Conservation (phyloP, 2,329 filamentous ascomycete species). For the Mycogone perniciosa region DNA sequence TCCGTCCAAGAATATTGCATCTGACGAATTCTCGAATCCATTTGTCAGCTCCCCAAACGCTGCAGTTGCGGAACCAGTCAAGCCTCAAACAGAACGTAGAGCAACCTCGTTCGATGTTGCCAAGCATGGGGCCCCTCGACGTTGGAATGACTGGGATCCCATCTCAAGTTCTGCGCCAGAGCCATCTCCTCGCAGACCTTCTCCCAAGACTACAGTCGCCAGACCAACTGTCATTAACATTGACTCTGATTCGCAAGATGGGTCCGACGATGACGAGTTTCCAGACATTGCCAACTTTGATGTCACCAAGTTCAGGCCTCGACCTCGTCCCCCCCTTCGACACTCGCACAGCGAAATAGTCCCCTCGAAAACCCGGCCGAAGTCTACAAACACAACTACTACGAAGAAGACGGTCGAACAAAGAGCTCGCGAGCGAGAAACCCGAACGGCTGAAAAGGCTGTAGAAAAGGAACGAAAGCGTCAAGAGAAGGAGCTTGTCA, state of each 20-base stretch:
- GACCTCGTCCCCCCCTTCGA: conserved; percentile 19
- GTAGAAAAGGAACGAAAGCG: conserved; percentile 51
- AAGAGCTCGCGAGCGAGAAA: conserved; percentile 33
- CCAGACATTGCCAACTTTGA: conserved; percentile 41
- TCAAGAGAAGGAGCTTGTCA: conserved; percentile 51
- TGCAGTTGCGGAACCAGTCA: neutral
- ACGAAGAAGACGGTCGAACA: conserved; percentile 31
- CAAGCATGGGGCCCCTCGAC: neutral
- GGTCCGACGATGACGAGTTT: conserved; percentile 39
- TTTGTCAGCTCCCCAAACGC: conserved; percentile 28
- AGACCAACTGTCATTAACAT: conserved; percentile 28
- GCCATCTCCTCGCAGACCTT: conserved; percentile 14
- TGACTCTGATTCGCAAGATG: conserved; percentile 24
- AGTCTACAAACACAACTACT: conserved; percentile 13
- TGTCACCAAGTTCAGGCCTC: conserved; percentile 22
- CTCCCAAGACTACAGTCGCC: conserved; percentile 13
- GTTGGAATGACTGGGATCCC: conserved; percentile 31
- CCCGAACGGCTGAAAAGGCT: conserved; percentile 44
- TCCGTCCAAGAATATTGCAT: neutral
- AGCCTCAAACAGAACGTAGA: neutral
- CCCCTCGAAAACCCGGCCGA: conserved; percentile 16
- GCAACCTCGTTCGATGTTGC: conserved; percentile 2
- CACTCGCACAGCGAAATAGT: conserved; percentile 28
- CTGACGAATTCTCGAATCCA: conserved; percentile 23
- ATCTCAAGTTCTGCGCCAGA: conserved; percentile 50